Conservation (phyloP, 202 grass and related monocot genomes). For the Schoenoplectus tabernaemontani region DNA sequence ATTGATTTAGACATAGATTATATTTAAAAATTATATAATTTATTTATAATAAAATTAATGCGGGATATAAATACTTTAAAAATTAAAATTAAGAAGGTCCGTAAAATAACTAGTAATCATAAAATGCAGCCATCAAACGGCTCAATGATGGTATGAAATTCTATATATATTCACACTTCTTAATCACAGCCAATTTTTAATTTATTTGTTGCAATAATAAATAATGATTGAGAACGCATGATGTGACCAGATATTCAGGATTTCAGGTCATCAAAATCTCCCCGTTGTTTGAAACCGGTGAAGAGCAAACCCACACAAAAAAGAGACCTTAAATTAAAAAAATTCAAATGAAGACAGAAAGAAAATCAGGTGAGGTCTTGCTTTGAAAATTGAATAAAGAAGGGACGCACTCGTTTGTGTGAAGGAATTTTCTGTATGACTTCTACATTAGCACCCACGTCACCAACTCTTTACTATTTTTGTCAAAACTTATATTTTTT, state of each 20-base stretch:
- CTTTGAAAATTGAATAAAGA: neutral
- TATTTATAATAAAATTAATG: too few relatives aligned
- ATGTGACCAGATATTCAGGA: neutral
- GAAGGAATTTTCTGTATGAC: neutral
- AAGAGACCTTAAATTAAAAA: neutral
- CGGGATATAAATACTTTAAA: too few relatives aligned
- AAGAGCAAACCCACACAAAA: neutral
- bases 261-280: neutral
- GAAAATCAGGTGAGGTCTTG: neutral
- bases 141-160: neutral
- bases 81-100: neutral
- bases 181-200: neutral
- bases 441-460: neutral
- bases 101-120: too few relatives aligned
- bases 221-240: neutral
- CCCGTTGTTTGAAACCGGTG: neutral
- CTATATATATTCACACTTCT: neutral
- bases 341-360: neutral
- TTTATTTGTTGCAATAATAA: neutral
- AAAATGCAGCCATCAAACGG: neutral
- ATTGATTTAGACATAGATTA: too few relatives aligned
- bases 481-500: neutral
- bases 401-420: neutral
- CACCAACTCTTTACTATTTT: slow-evolving; percentile 1
- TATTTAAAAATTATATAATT: too few relatives aligned